These are phyloP conservation scores for Tulasnella calospora DNA, from an alignment of 768 basidiomycete genomes.

Conservation along the genomic window DNA sequence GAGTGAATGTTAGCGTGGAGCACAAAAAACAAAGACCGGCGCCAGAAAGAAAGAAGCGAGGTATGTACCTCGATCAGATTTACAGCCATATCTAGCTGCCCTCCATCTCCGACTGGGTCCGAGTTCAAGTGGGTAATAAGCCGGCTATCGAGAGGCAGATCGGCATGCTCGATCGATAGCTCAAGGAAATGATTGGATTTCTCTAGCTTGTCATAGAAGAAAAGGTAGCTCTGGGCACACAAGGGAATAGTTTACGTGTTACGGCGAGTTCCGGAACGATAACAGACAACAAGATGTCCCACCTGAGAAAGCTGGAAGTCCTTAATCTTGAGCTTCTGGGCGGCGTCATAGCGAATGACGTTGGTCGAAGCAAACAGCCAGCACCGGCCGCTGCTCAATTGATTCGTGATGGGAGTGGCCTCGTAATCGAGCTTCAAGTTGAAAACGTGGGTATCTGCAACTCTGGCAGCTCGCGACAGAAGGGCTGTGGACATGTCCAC, in stretches of 20 bases:
- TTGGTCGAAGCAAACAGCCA: conserved; percentile 96
- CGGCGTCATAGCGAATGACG: conserved; percentile 73
- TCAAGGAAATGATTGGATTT: conserved; percentile 90
- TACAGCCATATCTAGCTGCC: conserved; percentile 91
- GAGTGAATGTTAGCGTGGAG: not conserved
- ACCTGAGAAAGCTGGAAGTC: conserved; percentile 92
- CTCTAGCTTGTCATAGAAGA: conserved; percentile 96
- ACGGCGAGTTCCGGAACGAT: not conserved
- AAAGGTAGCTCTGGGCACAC: conserved; percentile 64
- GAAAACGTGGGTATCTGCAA: conserved; percentile 73
- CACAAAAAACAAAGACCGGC: not conserved
- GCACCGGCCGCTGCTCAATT: conserved; percentile 85
- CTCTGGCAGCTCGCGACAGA: conserved; percentile 54
- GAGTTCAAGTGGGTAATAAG: conserved; percentile 69
- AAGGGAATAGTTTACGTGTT: not conserved
- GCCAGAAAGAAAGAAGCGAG: not conserved
- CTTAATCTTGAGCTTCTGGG: conserved; percentile 77
- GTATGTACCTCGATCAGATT: conserved; percentile 56
- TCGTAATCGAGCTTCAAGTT: conserved; percentile 75
- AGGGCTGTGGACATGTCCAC: conserved; percentile 60
- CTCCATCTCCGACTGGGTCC: conserved; percentile 84
- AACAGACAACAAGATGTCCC: conserved; percentile 25
- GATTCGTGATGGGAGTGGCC: conserved; percentile 77
- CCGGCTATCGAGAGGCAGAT: conserved; percentile 75
- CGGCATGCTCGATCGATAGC: conserved; percentile 72